phyloP scores from a whole-genome alignment of 768 basidiomycete genomes.

The Dioszegia aurantiaca region DNA sequence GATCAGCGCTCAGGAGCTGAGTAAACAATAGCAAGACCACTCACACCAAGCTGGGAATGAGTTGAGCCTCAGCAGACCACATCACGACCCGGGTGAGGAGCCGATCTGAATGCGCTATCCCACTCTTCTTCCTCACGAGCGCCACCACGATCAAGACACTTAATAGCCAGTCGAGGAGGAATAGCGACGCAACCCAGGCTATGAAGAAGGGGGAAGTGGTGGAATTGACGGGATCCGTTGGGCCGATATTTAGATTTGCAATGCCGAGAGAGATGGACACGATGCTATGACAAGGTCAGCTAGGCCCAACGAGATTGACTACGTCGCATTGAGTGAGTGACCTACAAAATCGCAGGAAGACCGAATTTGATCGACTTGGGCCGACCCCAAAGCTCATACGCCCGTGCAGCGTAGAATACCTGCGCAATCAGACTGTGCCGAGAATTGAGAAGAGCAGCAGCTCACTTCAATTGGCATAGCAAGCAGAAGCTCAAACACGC shows the following conservation, averaged over 20 bases:
- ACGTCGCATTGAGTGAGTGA: neutral
- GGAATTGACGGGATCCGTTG: neutral
- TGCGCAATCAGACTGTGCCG: neutral
- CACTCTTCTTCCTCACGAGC: neutral
- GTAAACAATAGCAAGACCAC: neutral
- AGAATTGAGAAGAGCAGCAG: too few relatives aligned
- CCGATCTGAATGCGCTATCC: constrained; percentile 8
- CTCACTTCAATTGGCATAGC: constrained; percentile 8
- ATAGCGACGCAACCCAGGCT: neutral
- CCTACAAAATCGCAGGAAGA: neutral
- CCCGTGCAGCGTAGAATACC: constrained; percentile 6
- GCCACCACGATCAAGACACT: neutral
- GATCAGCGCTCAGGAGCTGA: neutral
- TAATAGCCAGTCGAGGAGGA: constrained; percentile 6
- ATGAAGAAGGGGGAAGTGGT: constrained; percentile 2
- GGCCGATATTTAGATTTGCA: neutral
- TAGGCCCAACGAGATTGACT: too few relatives aligned
- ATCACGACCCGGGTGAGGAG: neutral
- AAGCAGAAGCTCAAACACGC: neutral
- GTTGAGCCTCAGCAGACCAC: constrained; percentile 8
- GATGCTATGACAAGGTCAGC: neutral
- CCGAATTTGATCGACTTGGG: neutral
- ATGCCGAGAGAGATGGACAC: constrained; percentile 6
- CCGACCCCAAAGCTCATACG: constrained; percentile 10
- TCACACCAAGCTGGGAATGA: constrained; percentile 6